A percentile compares a stretch with the other conserved stretches of the same genome.
phyloP scores from a whole-genome alignment of 192 early-diverging fungal genomes.

The Gryganskiella cystojenkinii region DNA sequence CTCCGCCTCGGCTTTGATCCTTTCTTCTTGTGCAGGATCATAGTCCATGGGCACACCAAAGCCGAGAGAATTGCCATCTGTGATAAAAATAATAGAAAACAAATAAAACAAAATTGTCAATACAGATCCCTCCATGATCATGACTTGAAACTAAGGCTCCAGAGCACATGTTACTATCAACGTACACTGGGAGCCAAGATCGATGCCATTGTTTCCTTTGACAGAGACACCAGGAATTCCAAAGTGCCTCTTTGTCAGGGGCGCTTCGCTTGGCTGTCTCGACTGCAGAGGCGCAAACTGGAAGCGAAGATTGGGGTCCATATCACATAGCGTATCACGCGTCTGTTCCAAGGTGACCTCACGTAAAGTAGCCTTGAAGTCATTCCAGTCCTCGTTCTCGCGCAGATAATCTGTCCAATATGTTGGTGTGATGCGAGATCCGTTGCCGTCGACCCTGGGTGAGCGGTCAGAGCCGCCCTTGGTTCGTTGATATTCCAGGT shows the following conservation, averaged over 20 bases:
- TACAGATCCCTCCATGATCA: too few relatives aligned
- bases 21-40: conserved; percentile 12
- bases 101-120: not conserved
- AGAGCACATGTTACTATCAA: not conserved
- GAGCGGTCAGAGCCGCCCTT: not conserved
- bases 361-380: conserved; percentile 20
- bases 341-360: conserved; percentile 43
- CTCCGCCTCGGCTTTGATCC: conserved; percentile 10
- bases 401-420: conserved; percentile 26
- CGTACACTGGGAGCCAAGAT: conserved; percentile 49
- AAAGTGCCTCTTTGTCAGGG: conserved; percentile 38
- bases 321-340: conserved; percentile 31
- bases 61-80: conserved; percentile 47
- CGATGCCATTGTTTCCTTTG: conserved; percentile 41
- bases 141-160: too few relatives aligned
- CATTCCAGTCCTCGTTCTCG: conserved; percentile 15
- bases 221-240: conserved; percentile 45
- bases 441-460: not conserved
- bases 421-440: conserved; percentile 3
- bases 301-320: conserved; percentile 44
- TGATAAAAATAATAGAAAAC: not conserved
- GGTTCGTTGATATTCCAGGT: conserved; percentile 10
- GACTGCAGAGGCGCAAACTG: conserved; percentile 52
- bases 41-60: conserved; percentile 51
- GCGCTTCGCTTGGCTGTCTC: conserved; percentile 30